Base-by-base conservation (phyloP, 352 stramenopile genomes). In the Phytophthora palmivora region DNA sequence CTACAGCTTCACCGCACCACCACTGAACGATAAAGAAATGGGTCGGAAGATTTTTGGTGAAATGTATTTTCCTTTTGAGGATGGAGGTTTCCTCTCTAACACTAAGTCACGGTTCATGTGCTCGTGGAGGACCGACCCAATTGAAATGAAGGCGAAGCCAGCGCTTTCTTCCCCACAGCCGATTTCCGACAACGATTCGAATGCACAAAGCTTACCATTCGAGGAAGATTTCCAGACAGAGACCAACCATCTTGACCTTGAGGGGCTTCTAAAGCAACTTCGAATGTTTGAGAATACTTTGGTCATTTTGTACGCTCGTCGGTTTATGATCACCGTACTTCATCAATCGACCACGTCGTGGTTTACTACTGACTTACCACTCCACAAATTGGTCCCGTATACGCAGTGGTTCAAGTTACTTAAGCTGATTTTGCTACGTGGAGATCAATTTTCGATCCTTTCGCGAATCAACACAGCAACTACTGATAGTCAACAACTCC, bases 21-120 rank as follows among this genome's bases (percentile, higher is more conserved):
- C 52, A 4, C 36, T 91, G 4, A 89, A 78, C n/a, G 85, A 92
- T 38, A 92, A 92, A 60, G 87, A 95, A 63, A 92, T 81, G 76
- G 84, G 74, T 1, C 75, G 87, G 15, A 94, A 92, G 58, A 69
- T 92, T 3, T 95, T 95, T 76, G 87, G 79, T 1, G 87, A 95
- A 49, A 92, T 89, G 78, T 94, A 95, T 32, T 95, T 94, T 22
- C 87, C 87, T 6, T 89, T 95, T 46, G 83, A 95, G 69, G 84
- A 94, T 19, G 83, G 87, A 21, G 87, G 87, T 0, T 92, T 79
- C 34, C 49, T 78, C 0, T 91, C 82, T 0, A 94, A 89, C 43
- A 78, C 54, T 0, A 72, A 67, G 12, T 52, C 63, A 0, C 66
- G 48, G 5, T 84, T 82, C 21, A 55, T 85, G 44, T 37, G 24